phyloP scores from a whole-genome alignment of 495 filamentous ascomycete genomes.

The Hypomontagnella submonticulosa region DNA sequence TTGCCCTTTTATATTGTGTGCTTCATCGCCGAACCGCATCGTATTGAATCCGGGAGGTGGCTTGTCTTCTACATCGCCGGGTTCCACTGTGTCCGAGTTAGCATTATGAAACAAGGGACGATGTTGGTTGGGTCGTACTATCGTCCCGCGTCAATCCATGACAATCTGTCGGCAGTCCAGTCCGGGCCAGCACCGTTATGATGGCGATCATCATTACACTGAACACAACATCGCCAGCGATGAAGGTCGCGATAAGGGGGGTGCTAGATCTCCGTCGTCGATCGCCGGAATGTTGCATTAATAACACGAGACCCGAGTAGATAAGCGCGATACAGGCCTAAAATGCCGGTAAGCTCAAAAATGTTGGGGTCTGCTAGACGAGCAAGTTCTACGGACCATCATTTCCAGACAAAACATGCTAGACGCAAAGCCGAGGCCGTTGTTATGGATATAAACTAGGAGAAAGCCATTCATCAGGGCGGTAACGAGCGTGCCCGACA shows the following conservation, averaged over 20 bases:
- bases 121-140: conserved; percentile 28
- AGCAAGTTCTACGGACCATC: conserved; percentile 47
- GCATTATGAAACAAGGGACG: neutral
- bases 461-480: conserved; percentile 53
- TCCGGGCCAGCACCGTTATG: conserved; percentile 47
- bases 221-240: conserved; percentile 47
- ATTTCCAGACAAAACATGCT: conserved; percentile 50
- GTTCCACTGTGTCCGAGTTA: conserved; percentile 20
- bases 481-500: conserved; percentile 43
- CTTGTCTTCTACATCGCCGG: conserved; percentile 11
- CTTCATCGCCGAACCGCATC: conserved; percentile 46
- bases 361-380: neutral
- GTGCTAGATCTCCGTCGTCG: conserved; percentile 40
- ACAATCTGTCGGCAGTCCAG: conserved; percentile 52
- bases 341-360: conserved; percentile 18
- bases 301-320: conserved; percentile 50
- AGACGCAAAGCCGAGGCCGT: conserved; percentile 41
- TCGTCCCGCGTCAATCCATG: conserved; percentile 47
- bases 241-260: conserved; percentile 40
- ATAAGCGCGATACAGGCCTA: conserved; percentile 49
- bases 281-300: conserved; percentile 45
- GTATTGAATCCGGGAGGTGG: conserved; percentile 32
- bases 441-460: conserved; percentile 45
- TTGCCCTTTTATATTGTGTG: conserved; percentile 27
- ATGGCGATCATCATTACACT: conserved; percentile 45